Evolutionary conservation across 31 red algal species (phyloP), one percentile per base, ranked within the genome.

Genomic region (Odonthalia washingtoniensis): DNA sequence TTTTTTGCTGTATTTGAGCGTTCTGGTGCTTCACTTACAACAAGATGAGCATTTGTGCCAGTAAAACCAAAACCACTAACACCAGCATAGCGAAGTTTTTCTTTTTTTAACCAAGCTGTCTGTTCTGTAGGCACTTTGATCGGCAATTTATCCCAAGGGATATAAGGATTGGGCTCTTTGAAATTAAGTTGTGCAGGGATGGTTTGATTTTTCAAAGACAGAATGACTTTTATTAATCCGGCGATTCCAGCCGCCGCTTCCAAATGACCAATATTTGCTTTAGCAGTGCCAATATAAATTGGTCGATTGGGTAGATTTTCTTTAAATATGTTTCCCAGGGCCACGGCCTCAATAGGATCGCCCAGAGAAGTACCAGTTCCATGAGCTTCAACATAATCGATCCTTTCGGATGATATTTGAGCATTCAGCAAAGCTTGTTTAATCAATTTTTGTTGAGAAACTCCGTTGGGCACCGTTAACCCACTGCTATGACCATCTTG

Each of bases 191-290:
- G 27, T 28, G 72, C 38, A 76, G 72, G 72, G 38, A 76, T 40
- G 30, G 27, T 28, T 38, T 76, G 38, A 38, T 76, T 31, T 41
- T 76, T 76, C 30, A 76, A 43, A 34, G 37, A 30, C 35, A 76
- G 30, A 28, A 76, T 34, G 27, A 45, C 41, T 76, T 76, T 76
- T 38, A 76, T 76, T 31, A 76, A 28, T 30, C 72, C 72, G 32
- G 72, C 72, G 37, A 76, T 76, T 38, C 72, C 41, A 28, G 72
- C 72, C 33, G 32, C 37, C 27, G 72, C 72, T 43, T 76, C 72
- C 30, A 76, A 41, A 76, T 76, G 72, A 43, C 72, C 72, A 34
- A 76, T 76, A 45, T 76, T 76, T 34, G 33, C 37, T 76, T 76
- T 76, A 28, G 38, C 72, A 30, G 72, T 38, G 28, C 72, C 72